Base-by-base conservation (phyloP, 441 rosid genomes). In the Aleurites moluccanus region DNA sequence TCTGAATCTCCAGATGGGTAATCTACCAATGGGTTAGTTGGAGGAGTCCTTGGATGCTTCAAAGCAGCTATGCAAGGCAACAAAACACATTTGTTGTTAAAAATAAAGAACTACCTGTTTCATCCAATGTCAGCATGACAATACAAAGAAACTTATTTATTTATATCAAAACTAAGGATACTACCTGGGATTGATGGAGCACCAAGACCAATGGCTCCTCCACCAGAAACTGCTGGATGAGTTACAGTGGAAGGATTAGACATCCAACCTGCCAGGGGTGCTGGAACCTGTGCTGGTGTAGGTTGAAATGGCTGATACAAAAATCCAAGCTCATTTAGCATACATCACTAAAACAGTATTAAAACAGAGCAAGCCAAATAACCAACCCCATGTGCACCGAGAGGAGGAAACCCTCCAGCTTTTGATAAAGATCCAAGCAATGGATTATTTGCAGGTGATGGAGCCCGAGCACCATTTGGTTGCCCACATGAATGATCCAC, bases 261-360 rank as follows among this genome's bases (percentile, higher is more conserved):
- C 99, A 95, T 95, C 98, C 99, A 95, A 73, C 99, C 92, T 64
- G 98, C 97, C 79, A 90, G 98, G 70, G 94, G 89, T 55, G 97
- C 83, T 10, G 97, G 96, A 77, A 92, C 95, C 27, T 86, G 79
- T 16, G 97, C 86, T 70, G 98, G 85, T 68, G 92, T 82, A 61
- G 95, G 89, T 78, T 93, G 99, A 85, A 95, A 95, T 44, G 98
- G 96, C 99, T 95, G 88, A 83, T 42, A 61, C 64, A 80, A 61
- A 77, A 78, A 77, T 20, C 18, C 78, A 82, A 76, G 78, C 74
- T 82, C 73, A 72, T 68, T 78, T 71, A 76, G 73, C 69, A 72
- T 28, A 69, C 18, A 18, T 28, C 33, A 61, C 38, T n/a, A 47
- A 50, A 27, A 57, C 49, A 64, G 72, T 9, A 21, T 3, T 57